Conservation (phyloP, 768 basidiomycete genomes). For the Podaxis sp. region DNA sequence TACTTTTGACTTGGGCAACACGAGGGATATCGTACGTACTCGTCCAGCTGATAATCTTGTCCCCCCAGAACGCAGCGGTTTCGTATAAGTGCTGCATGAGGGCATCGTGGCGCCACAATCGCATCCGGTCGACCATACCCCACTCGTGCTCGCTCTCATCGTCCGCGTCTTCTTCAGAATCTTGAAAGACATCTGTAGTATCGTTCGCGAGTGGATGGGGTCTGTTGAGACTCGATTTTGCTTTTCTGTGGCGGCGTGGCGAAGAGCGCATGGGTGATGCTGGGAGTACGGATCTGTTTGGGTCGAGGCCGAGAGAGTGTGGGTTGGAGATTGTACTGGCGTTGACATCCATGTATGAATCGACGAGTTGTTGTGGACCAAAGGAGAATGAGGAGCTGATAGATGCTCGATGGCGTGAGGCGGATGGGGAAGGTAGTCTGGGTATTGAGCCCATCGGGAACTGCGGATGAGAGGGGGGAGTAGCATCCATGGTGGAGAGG, state of each 20-base stretch:
- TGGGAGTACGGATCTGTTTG: slow-evolving; percentile 75
- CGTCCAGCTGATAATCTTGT: slow-evolving; percentile 95
- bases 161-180: slow-evolving; percentile 59
- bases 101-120: slow-evolving; percentile 96
- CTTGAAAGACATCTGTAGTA: slow-evolving; percentile 74
- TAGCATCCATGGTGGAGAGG: slow-evolving; percentile 35
- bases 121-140: slow-evolving; percentile 93
- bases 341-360: slow-evolving; percentile 68
- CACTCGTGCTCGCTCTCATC: slow-evolving; percentile 66
- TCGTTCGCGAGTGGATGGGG: slow-evolving; percentile 79
- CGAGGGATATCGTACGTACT: slow-evolving; percentile 50
- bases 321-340: slow-evolving; percentile 55
- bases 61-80: slow-evolving; percentile 98
- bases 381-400: slow-evolving; percentile 84
- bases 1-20: neutral
- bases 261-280: slow-evolving; percentile 73
- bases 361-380: slow-evolving; percentile 73
- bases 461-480: slow-evolving; percentile 47
- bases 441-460: slow-evolving; percentile 49
- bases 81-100: slow-evolving; percentile 98
- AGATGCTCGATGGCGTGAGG: slow-evolving; percentile 63
- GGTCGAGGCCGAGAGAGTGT: slow-evolving; percentile 67
- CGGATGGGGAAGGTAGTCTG: slow-evolving; percentile 52
- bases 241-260: slow-evolving; percentile 53
- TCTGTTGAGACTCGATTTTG: slow-evolving; percentile 46